phyloP scores from a whole-genome alignment of 129 eudicot species.

The Apium graveolens region DNA sequence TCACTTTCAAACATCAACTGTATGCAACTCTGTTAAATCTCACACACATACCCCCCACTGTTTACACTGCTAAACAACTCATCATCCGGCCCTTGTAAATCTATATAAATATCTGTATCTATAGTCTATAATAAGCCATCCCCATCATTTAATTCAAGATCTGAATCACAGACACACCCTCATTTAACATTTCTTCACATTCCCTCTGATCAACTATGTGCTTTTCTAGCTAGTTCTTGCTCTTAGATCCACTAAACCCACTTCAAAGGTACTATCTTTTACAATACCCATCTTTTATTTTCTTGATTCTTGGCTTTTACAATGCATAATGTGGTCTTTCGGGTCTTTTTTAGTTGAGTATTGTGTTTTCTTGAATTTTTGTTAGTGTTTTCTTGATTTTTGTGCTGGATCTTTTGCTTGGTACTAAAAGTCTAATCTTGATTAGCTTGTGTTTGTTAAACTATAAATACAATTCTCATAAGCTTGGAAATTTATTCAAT shows the following conservation, averaged over 20 bases:
- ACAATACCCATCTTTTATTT: background rate
- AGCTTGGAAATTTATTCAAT: background rate
- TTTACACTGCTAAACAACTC: background rate
- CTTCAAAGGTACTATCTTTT: background rate
- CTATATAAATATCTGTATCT: background rate
- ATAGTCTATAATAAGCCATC: background rate
- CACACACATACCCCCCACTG: background rate
- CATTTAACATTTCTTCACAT: background rate
- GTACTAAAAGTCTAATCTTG: background rate
- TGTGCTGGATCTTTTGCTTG: background rate
- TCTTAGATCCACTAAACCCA: background rate
- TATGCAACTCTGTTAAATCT: background rate
- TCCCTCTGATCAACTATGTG: background rate
- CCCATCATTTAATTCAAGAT: constrained; percentile 1
- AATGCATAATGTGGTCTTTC: background rate
- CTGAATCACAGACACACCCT: background rate
- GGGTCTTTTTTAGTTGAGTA: background rate
- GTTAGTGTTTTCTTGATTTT: background rate
- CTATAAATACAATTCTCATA: background rate
- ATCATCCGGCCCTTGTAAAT: background rate
- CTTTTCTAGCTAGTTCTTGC: background rate
- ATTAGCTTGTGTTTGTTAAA: background rate
- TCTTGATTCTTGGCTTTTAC: background rate
- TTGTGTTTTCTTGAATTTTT: background rate
- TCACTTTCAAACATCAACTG: background rate